Base-by-base conservation (phyloP, 768 basidiomycete genomes). In the Agrocybe chaxingu region DNA sequence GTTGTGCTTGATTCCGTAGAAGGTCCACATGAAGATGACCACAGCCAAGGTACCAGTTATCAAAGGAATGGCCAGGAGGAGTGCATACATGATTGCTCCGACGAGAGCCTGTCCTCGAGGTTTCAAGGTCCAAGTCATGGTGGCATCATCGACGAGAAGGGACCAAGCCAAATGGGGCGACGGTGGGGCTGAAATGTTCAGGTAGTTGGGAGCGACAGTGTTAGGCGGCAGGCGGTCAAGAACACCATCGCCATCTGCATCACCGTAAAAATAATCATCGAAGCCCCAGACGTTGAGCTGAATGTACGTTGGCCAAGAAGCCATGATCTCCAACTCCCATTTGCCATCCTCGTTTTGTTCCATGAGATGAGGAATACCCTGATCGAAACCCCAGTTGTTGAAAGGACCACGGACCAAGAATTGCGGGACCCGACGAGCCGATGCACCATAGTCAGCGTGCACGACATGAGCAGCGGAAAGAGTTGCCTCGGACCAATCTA, bases 1-100 rank as follows among this genome's bases (percentile, higher is more conserved):
- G 69, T 97, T 97, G 74, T 93, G 86, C 64, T 81, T 92, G 74
- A 97, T 96, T 30, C 92, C 92, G 62, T 97, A 97, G 80, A 97
- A 97, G 5, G 87, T 85, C 85, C 89, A 93, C 84, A 93, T 89
- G 81, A 97, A 97, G 67, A 93, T 64, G 45, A 85, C 62, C 42
- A 92, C 91, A 11, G 94, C 92, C 44, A 91, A 74, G 10, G 81
- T 78, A 52, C 84, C 94, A 13, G 93, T 94, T 66, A 96, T 79
- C 55, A 93, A 70, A 4, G 94, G 94, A 52, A 96, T 90, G 37
- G 82, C 58, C 30, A 88, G 74, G 40, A 96, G 76, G 36, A 96
- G 80, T 1, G 84, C 92, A 62, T 87, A 97, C 81, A 94, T 92
- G 71, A 89, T 84, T 31, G 87, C 90, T 29, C 87, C 92, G 18